phyloP scores from a whole-genome alignment of 2,329 filamentous ascomycete genomes.

The Aspergillus novofumigatus region DNA sequence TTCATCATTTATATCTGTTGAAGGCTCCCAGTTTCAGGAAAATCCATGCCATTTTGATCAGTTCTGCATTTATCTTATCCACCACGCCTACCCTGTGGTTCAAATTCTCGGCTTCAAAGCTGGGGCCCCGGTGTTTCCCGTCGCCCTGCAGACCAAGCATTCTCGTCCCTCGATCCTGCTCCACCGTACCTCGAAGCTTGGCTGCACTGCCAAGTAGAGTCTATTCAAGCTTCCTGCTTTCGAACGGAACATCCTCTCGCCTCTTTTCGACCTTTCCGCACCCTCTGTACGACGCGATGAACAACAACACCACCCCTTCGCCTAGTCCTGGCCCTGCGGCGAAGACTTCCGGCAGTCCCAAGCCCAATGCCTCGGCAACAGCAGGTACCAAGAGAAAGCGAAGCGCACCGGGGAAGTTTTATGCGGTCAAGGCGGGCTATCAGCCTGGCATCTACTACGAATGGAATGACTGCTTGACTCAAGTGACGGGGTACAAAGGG shows the following conservation, averaged over 20 bases:
- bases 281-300: constrained; percentile 19
- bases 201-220: constrained; percentile 7
- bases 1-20: background rate
- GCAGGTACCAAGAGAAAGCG: constrained; percentile 55
- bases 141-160: constrained; percentile 20
- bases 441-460: constrained; percentile 60
- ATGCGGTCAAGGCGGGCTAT: constrained; percentile 59
- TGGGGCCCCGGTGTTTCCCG: constrained; percentile 25
- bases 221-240: background rate
- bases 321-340: constrained; percentile 30
- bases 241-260: background rate
- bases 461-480: constrained; percentile 59
- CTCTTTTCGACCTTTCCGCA: background rate
- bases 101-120: constrained; percentile 22
- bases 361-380: constrained; percentile 28
- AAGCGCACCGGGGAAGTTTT: constrained; percentile 52
- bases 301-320: constrained; percentile 31
- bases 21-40: background rate
- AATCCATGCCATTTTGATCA: background rate
- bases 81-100: constrained; percentile 8
- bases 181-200: constrained; percentile 10
- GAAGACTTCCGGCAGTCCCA: constrained; percentile 23
- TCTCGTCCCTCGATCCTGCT: constrained; percentile 13
- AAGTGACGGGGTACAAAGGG: constrained; percentile 61
- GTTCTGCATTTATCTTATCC: background rate